phyloP scores from a whole-genome alignment of 2,329 filamentous ascomycete genomes.

The Neofusicoccum umdonicola region DNA sequence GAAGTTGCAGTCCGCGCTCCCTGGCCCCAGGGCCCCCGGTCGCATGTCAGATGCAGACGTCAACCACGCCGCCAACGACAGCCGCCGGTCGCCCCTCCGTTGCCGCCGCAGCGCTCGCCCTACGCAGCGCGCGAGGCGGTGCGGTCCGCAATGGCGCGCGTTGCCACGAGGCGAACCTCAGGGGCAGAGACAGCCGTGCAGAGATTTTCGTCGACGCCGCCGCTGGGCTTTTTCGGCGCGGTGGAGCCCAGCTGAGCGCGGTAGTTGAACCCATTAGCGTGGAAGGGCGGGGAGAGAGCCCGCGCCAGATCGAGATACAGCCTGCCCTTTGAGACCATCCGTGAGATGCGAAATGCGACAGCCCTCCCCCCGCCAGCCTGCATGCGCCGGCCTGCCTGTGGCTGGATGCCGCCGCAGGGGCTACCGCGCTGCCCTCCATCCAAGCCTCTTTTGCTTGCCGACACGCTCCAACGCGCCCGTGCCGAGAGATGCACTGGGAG shows the following conservation, averaged over 20 bases:
- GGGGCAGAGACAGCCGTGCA: background rate
- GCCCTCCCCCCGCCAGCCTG: background rate
- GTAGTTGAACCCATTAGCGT: slow-evolving; percentile 8
- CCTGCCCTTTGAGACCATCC: slow-evolving; percentile 1
- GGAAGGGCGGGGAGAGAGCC: background rate
- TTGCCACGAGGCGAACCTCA: slow-evolving; percentile 9
- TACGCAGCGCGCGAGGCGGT: slow-evolving; percentile 1
- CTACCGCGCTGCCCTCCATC: background rate
- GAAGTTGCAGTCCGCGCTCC: background rate
- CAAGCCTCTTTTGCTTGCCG: background rate
- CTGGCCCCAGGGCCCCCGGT: background rate
- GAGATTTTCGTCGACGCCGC: slow-evolving; percentile 9
- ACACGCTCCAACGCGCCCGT: slow-evolving; percentile 3
- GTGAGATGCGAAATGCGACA: slow-evolving; percentile 12
- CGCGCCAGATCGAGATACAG: slow-evolving; percentile 7
- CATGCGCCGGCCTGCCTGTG: background rate
- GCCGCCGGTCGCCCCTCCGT: background rate
- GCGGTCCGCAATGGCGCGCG: slow-evolving; percentile 13
- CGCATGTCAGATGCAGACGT: slow-evolving; percentile 6
- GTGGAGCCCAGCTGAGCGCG: slow-evolving; percentile 11
- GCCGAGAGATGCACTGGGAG: slow-evolving; percentile 2
- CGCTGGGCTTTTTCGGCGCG: background rate
- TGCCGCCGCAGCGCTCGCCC: background rate
- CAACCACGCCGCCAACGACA: slow-evolving; percentile 8
- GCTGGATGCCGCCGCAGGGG: slow-evolving; percentile 11